Evolutionary conservation across 208 protist species (phyloP), one percentile per base, ranked within the genome.

Genomic region (Leishmania braziliensis): DNA sequence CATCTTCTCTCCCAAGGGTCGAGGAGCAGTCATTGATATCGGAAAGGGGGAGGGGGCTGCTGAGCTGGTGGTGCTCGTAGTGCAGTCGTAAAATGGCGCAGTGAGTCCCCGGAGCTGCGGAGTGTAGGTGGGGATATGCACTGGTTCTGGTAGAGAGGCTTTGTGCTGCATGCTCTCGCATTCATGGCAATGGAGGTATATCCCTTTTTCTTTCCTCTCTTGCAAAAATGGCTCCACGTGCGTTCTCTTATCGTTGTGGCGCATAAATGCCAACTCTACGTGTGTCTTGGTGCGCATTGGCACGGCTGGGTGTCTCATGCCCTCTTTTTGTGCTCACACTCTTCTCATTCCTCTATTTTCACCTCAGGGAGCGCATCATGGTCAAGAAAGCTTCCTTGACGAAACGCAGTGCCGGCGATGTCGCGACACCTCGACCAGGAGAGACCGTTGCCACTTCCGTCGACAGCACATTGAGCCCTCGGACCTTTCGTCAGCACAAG

Each of bases 301-400:
- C 14, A 29, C 62, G 62, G 20, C 62, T 4, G 20, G 39, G 36
- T 48, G 39, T 5, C 66, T 26, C n/a, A 51, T 50, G 4, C 5
- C 1, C 39, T 9, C 33, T 3, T 43, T 3, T 43, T 69, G 33
- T 46, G 4, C 33, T 14, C 29, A 69, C 70, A 5, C 70, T 33
- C 72, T 48, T 46, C 72, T 76, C 29, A 23, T 46, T 10, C n/a
- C 50, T 62, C 39, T 6, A 51, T 63, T 46, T 62, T 46, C 62
- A n/a, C 16, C 39, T 43, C 53, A 39, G 2, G 2, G 58, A 20
- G n/a, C 33, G 53, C 53, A 18, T 18, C 74, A 85, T 85, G 82
- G 46, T 58, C 23, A 81, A 85, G 60, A 81, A 78, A 46, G 33
- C 71, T 20, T 10, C 54, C 3, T 9, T 58, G 1, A 85, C 78